Conservation (phyloP, 2,329 filamentous ascomycete species). For the Polytolypa hystricis region DNA sequence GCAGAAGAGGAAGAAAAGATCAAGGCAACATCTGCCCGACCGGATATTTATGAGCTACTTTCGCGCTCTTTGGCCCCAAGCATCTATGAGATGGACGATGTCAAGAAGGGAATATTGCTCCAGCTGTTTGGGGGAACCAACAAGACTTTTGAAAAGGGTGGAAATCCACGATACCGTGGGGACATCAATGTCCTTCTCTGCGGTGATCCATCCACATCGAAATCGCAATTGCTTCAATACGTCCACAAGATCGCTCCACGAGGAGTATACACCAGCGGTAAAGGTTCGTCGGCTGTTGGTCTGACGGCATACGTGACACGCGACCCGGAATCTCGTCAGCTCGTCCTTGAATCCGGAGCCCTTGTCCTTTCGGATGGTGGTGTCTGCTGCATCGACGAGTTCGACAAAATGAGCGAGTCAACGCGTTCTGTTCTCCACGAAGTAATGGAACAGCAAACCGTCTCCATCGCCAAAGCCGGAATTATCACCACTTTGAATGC, state of each 20-base stretch:
- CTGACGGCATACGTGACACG: constrained; percentile 67
- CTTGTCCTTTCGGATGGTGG: constrained; percentile 63
- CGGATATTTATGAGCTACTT: constrained; percentile 87
- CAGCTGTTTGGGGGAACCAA: constrained; percentile 97
- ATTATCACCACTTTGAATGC: constrained; percentile 88
- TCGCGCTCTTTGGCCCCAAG: constrained; percentile 85
- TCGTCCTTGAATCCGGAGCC: constrained; percentile 64
- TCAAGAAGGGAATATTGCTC: constrained; percentile 95
- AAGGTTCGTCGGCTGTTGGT: constrained; percentile 65
- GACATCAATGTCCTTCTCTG: constrained; percentile 97
- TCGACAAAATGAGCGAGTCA: constrained; percentile 69
- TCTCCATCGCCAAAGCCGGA: constrained; percentile 66
- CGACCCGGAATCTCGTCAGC: constrained; percentile 60
- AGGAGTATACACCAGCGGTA: constrained; percentile 65
- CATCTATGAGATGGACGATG: constrained; percentile 95
- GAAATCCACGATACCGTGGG: constrained; percentile 87
- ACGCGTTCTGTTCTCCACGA: constrained; percentile 65
- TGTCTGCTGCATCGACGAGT: constrained; percentile 69
- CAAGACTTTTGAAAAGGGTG: constrained; percentile 94
- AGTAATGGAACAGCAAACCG: constrained; percentile 73
- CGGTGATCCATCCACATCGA: constrained; percentile 91
- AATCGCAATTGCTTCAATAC: constrained; percentile 88
- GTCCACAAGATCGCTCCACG: constrained; percentile 96
- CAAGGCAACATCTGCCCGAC: constrained; percentile 61
- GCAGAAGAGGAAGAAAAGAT: constrained; percentile 87